A percentile compares a stretch with the other conserved stretches of the same genome.
These are phyloP conservation scores for Suillus tomentosus DNA, from an alignment of 768 basidiomycete genomes.

Conservation along the genomic window DNA sequence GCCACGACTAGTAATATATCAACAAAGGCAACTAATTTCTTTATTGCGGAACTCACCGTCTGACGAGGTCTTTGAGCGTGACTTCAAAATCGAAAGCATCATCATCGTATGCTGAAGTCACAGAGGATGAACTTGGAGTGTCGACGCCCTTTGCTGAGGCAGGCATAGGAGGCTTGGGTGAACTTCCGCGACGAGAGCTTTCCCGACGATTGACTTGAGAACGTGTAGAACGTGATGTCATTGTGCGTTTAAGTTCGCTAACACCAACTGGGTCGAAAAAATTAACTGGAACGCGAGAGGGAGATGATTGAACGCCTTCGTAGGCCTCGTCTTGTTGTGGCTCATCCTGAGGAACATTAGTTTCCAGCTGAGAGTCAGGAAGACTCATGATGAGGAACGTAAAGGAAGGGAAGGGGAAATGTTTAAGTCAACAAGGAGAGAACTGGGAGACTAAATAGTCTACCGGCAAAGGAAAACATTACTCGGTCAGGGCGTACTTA, in stretches of 20 bases:
- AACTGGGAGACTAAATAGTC: neutral
- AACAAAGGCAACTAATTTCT: neutral
- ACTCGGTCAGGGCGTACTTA: neutral
- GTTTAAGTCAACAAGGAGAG: neutral
- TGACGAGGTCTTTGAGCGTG: constrained; percentile 26
- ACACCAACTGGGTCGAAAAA: constrained; percentile 54
- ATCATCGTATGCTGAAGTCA: constrained; percentile 4
- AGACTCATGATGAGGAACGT: neutral
- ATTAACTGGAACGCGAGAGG: constrained; percentile 39
- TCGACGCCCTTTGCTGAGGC: neutral
- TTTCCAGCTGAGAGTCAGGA: neutral
- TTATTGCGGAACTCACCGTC: constrained; percentile 18
- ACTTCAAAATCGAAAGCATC: constrained; percentile 37
- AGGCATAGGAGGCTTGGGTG: neutral
- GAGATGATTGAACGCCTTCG: neutral
- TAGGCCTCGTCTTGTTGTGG: neutral
- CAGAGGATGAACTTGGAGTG: neutral
- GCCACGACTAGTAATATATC: constrained; percentile 38
- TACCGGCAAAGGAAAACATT: neutral
- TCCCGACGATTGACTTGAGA: neutral
- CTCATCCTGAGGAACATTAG: constrained; percentile 5
- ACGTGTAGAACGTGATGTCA: constrained; percentile 5
- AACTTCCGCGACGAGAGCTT: neutral
- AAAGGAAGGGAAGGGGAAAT: neutral
- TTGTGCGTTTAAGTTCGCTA: constrained; percentile 38